Evolutionary conservation across 2,329 filamentous ascomycete genomes (phyloP).

Genomic region (Cladosporium cucumerinum): DNA sequence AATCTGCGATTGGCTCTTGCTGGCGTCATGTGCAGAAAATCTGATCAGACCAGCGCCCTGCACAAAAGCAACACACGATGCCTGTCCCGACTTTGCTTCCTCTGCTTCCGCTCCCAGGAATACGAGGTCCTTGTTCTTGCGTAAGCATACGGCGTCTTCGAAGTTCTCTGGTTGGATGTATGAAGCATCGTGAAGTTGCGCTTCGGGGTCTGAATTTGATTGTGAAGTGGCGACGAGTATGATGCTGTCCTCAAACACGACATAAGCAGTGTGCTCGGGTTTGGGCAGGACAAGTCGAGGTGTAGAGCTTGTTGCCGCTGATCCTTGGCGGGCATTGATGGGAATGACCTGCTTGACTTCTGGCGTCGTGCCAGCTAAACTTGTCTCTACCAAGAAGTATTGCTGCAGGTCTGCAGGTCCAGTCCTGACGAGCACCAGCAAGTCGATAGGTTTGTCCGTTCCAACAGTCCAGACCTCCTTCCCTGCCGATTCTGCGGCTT

Average conservation of each 20-base stretch:
- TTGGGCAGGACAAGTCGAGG: slow-evolving; percentile 74
- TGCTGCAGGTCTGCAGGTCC: slow-evolving; percentile 43
- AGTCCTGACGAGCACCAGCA: slow-evolving; percentile 30
- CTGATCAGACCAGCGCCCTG: slow-evolving; percentile 58
- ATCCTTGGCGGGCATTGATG: slow-evolving; percentile 6
- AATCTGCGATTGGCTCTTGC: slow-evolving; percentile 55
- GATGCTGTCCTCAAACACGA: slow-evolving; percentile 75
- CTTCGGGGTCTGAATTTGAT: slow-evolving; percentile 63
- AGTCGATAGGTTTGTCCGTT: slow-evolving; percentile 26
- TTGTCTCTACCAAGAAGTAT: slow-evolving; percentile 74
- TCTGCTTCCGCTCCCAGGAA: slow-evolving; percentile 52
- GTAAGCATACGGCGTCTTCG: slow-evolving; percentile 83
- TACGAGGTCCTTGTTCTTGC: slow-evolving; percentile 48
- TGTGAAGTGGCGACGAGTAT: slow-evolving; percentile 71
- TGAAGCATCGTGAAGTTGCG: slow-evolving; percentile 68
- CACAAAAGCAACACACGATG: slow-evolving; percentile 52
- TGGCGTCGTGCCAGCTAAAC: slow-evolving; percentile 53
- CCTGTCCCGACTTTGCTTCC: slow-evolving; percentile 34
- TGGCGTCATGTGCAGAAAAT: slow-evolving; percentile 53
- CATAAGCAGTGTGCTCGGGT: slow-evolving; percentile 74
- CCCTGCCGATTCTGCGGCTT: slow-evolving; percentile 37
- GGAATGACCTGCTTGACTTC: slow-evolving; percentile 50
- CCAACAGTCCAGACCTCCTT: slow-evolving; percentile 26
- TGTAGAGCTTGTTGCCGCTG: neutral
- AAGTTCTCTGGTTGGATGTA: slow-evolving; percentile 65